Base-by-base conservation (phyloP, 2,329 filamentous ascomycete species). In the Diaporthe capsici region DNA sequence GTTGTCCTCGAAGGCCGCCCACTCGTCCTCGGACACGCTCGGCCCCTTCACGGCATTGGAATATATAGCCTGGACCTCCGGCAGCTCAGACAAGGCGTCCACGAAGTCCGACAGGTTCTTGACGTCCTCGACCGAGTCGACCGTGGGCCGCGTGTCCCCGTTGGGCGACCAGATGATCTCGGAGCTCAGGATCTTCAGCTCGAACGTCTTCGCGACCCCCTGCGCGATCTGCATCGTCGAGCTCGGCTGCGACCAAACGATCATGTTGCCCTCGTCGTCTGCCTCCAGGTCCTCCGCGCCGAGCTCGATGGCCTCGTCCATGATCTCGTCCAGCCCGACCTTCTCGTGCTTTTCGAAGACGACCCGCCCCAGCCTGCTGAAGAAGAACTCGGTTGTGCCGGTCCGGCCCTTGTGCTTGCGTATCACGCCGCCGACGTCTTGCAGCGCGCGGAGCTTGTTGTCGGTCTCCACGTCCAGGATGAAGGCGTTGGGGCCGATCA, bases 401-500 rank as follows among this genome's bases (percentile, higher is more conserved):
- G 91, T 86, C 2, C 88, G 90, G 7, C 93, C 97, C 25, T 93
- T 93, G 70, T 88, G 86, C 76, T 92, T 91, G 82, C 95, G 97
- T 73, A 98, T 88, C 3, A 94, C 85, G 68, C 88, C 81, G 72
- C 94, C 91, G 70, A 98, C 84, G 72, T 97, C 94, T 80, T 94
- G 91, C 63, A 98, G 83, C 10, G 92, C 91, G 44, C 94, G 91
- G 55, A 89, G 88, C 83, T 94, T 95, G 83, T 91, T 95, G 80
- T 98, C 96, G 6, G 95, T 96, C 83, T 97, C 93, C 80, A 93
- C 92, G 80, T 98, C 95, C 81, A 98, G 90, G 15, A 98, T 92
- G 8, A 96, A 87, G 15, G 94, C 95, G 2, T 95, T 90, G 44
- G 93, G 92, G 2, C 94, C 94, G 76, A 97, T 86, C 79, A 98